Base-by-base conservation (phyloP, 148 eudicot genomes). In the Cornus florida region DNA sequence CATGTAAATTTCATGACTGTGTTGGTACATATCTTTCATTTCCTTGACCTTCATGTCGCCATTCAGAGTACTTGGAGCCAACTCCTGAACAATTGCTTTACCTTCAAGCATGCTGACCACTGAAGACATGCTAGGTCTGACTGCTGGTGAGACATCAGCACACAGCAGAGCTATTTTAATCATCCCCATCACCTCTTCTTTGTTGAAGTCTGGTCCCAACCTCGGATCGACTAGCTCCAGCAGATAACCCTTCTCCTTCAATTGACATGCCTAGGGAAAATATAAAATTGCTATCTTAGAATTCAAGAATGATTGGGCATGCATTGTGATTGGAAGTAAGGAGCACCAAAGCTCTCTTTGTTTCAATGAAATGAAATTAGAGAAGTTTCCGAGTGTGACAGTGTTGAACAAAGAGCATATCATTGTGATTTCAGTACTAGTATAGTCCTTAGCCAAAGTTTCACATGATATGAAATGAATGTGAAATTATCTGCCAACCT, bases 61-160 rank as follows among this genome's bases (percentile, higher is more conserved):
- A 35, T 10, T 53, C 14, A 75, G 59, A 13, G 22, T 43, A 41
- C 35, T 79, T 46, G 67, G 74, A 56, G 28, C 56, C 48, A 56
- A 71, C 20, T 74, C 80, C 10, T 11, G 17, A 50, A 73, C 23
- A 43, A 23, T 69, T 10, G 38, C 38, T 70, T 32, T 76, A 10
- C 85, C 85, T 80, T 82, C 85, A 9, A 85, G 85, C 67, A 85
- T 82, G 82, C 83, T 79, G n/a, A 85, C 85, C 7, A 85, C 87
- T 3, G 81, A 41, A 20, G 87, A 85, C 87, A 85, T 85, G 20
- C 65, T 39, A 4, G 87, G 87, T 53, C 87, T 76, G 10, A 22
- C 82, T 7, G 85, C 17, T 31, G 83, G 66, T 14, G 82, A 56
- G 41, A 80, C 69, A 57, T 69, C 68, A 10, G 81, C 76, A 72